These are phyloP conservation scores for Sporodiniella umbellata DNA, from an alignment of 371 early-diverging fungal species.

Conservation along the genomic window DNA sequence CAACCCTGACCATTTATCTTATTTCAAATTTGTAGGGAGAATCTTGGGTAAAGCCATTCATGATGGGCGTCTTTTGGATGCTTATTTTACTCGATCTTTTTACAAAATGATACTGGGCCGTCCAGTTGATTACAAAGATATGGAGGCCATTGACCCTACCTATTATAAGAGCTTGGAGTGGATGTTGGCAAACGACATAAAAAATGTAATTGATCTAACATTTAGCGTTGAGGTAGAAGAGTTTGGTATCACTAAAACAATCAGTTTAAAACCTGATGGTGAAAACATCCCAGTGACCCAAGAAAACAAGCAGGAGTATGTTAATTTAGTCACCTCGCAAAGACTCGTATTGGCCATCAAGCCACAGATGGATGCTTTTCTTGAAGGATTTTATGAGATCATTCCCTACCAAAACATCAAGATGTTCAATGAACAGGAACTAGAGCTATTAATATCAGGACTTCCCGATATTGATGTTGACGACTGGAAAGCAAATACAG, in stretches of 20 bases:
- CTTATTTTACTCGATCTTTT: constrained; percentile 97
- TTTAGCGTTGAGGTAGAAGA: constrained; percentile 93
- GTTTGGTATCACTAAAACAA: constrained; percentile 82
- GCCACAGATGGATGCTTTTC: constrained; percentile 91
- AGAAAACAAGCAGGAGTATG: constrained; percentile 96
- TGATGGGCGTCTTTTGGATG: constrained; percentile 92
- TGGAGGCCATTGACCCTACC: constrained; percentile 96
- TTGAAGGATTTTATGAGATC: constrained; percentile 95
- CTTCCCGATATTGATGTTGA: constrained; percentile 98
- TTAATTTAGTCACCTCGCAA: constrained; percentile 87
- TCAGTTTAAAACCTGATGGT: constrained; percentile 92
- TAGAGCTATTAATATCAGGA: constrained; percentile 98
- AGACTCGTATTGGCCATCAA: constrained; percentile 84
- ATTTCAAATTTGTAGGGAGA: constrained; percentile 98
- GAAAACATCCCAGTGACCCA: constrained; percentile 92
- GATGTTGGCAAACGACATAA: constrained; percentile 97
- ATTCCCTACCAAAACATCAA: constrained; percentile 87
- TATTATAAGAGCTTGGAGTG: constrained; percentile 97
- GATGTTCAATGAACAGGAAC: constrained; percentile 98
- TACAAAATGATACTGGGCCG: constrained; percentile 95
- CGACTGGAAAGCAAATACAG: constrained; percentile 99
- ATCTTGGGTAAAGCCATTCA: constrained; percentile 98
- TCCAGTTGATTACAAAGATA: constrained; percentile 93
- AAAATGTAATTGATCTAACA: constrained; percentile 92
- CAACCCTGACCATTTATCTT: constrained; percentile 94